These are phyloP conservation scores for Solanum lycopersicoides DNA, from an alignment of 257 asterid genomes.

Conservation along the genomic window DNA sequence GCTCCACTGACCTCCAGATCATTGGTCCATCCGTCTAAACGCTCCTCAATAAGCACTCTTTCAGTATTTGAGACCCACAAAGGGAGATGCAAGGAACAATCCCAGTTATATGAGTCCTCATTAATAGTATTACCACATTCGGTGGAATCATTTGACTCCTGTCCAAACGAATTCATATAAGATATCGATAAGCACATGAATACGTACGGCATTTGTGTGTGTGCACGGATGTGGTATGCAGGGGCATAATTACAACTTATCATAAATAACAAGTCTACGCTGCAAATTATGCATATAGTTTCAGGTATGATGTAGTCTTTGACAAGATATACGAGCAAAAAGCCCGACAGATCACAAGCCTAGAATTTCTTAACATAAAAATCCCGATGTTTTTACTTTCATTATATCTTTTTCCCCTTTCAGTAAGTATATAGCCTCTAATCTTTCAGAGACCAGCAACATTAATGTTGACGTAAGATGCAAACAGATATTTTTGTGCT, in stretches of 20 bases:
- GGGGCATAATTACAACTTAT: background rate
- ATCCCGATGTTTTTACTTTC: background rate
- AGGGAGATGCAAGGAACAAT: constrained; percentile 90
- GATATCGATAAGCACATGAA: background rate
- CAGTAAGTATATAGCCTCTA: background rate
- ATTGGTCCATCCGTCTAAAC: constrained; percentile 57
- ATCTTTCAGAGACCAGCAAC: background rate
- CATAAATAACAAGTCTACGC: background rate
- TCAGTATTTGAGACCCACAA: constrained; percentile 92
- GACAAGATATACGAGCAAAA: background rate
- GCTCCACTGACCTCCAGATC: constrained; percentile 87
- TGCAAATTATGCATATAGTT: background rate
- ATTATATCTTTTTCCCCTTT: background rate
- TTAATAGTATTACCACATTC: constrained; percentile 1
- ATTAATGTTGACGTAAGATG: background rate
- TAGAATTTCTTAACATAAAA: background rate
- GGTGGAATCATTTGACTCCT: constrained; percentile 33
- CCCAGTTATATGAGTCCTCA: constrained; percentile 40
- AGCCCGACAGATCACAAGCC: background rate
- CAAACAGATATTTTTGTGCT: background rate
- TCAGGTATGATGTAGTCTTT: background rate
- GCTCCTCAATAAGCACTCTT: constrained; percentile 48
- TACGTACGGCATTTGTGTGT: background rate
- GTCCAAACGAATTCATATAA: constrained; percentile 9
- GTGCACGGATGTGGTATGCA: background rate